phyloP scores from a whole-genome alignment of 2,329 filamentous ascomycete species.

The Parastagonospora avenae region DNA sequence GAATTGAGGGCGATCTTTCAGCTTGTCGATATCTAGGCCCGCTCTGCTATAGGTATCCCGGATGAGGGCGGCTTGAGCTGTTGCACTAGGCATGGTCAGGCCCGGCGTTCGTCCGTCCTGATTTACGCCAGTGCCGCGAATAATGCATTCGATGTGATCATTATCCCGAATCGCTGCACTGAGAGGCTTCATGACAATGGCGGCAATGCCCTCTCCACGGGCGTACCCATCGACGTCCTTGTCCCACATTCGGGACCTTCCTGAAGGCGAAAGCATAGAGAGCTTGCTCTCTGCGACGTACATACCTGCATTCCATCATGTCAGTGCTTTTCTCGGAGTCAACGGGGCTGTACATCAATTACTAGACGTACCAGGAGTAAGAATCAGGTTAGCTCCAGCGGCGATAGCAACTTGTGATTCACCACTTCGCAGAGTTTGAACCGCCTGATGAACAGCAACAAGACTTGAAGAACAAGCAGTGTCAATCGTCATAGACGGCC shows the following conservation, averaged over 20 bases:
- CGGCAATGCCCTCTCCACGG: conserved; percentile 22
- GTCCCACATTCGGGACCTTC: conserved; percentile 6
- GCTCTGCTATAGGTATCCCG: conserved; percentile 41
- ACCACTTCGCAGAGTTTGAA: conserved; percentile 15
- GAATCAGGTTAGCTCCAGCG: conserved; percentile 12
- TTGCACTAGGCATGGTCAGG: conserved; percentile 58
- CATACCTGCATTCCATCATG: no score
- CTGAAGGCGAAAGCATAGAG: conserved; percentile 15
- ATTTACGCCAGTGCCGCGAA: conserved; percentile 28
- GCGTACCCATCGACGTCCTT: conserved; percentile 27
- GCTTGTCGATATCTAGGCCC: conserved; percentile 45
- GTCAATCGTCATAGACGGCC: conserved; percentile 46
- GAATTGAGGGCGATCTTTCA: conserved; percentile 22
- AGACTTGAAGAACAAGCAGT: conserved; percentile 45
- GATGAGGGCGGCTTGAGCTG: conserved; percentile 44
- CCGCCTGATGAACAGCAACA: conserved; percentile 35
- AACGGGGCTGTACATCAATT: no score
- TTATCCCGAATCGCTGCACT: conserved; percentile 32
- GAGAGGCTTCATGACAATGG: conserved; percentile 52
- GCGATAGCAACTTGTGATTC: conserved; percentile 18
- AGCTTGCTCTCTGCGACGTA: conserved; percentile 34
- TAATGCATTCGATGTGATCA: conserved; percentile 39
- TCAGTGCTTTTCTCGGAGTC: no score
- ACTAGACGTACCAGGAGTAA: conserved; percentile 5
- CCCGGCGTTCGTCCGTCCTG: background rate